Conservation (phyloP, 1,284 basidiomycete genomes). For the Laetiporus sulphureus region DNA sequence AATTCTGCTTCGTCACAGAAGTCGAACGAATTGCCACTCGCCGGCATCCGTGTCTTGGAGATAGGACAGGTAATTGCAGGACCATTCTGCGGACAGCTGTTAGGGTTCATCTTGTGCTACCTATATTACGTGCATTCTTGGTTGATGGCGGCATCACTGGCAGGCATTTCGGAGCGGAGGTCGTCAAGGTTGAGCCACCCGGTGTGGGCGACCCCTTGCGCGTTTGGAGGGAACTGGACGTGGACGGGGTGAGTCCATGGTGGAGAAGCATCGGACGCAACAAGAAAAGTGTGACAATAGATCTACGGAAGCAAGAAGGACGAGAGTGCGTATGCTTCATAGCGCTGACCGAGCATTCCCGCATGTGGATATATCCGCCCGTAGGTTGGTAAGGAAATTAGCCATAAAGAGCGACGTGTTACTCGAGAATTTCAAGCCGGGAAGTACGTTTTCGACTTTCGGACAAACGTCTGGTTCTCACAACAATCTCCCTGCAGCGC, state of each 20-base stretch:
- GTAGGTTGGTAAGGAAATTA: constrained; percentile 53
- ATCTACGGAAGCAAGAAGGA: constrained; percentile 55
- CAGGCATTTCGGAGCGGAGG: constrained; percentile 65
- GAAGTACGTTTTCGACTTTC: constrained; percentile 39
- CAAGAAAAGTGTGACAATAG: constrained; percentile 67
- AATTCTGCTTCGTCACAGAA: background rate
- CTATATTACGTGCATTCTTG: constrained; percentile 1
- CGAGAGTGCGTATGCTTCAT: constrained; percentile 37
- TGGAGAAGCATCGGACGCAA: constrained; percentile 63
- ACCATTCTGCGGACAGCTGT: constrained; percentile 64
- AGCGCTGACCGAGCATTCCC: no score
- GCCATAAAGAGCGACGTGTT: constrained; percentile 58
- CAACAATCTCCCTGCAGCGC: constrained; percentile 30
- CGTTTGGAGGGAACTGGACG: constrained; percentile 63
- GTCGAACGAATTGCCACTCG: constrained; percentile 34
- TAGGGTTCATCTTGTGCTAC: constrained; percentile 39
- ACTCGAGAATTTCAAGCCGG: constrained; percentile 68
- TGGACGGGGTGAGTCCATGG: constrained; percentile 67
- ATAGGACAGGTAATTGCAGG: constrained; percentile 66
- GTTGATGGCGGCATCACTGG: background rate
- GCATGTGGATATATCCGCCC: background rate
- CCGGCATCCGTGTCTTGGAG: constrained; percentile 60
- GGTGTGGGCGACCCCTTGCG: constrained; percentile 58
- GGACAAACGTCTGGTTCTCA: background rate
- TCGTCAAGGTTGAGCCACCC: constrained; percentile 66